These are phyloP conservation scores for Mucor irregularis DNA, from an alignment of 371 early-diverging fungal genomes.

Conservation along the genomic window DNA sequence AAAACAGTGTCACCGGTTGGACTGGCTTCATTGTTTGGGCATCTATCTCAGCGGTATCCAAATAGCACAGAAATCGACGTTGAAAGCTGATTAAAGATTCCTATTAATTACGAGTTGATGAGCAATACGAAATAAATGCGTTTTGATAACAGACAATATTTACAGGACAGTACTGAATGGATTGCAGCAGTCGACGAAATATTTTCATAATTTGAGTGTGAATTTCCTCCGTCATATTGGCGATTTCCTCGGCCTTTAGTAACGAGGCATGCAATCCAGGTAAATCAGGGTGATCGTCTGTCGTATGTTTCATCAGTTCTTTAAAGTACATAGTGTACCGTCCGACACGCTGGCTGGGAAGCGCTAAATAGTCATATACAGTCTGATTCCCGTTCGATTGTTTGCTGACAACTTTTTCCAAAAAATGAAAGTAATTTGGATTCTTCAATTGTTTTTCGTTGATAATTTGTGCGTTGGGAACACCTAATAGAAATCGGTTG, in stretches of 20 bases:
- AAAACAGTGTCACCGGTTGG: slow-evolving; percentile 39
- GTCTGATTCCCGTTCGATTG: slow-evolving; percentile 20
- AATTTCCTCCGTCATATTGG: slow-evolving; percentile 43
- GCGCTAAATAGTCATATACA: slow-evolving; percentile 23
- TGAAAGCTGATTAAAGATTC: slow-evolving; percentile 33
- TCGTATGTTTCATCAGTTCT: slow-evolving; percentile 38
- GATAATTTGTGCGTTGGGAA: slow-evolving; percentile 17
- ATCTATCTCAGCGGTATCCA: slow-evolving; percentile 42
- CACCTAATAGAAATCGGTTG: slow-evolving; percentile 23
- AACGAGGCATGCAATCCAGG: slow-evolving; percentile 29
- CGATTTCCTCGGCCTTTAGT: slow-evolving; percentile 33
- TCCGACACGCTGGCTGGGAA: slow-evolving; percentile 43
- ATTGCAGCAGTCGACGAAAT: slow-evolving; percentile 17
- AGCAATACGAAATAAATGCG: neutral
- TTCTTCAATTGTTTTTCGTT: slow-evolving; percentile 25
- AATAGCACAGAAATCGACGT: slow-evolving; percentile 21
- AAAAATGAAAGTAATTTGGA: slow-evolving; percentile 10
- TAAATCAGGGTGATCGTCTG: slow-evolving; percentile 31
- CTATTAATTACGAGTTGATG: slow-evolving; percentile 9
- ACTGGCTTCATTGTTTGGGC: slow-evolving; percentile 28
- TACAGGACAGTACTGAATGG: slow-evolving; percentile 30
- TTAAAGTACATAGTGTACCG: slow-evolving; percentile 48
- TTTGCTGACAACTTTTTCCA: slow-evolving; percentile 13
- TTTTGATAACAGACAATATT: neutral
- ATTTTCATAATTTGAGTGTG: slow-evolving; percentile 41